Conservation (phyloP, 1,284 basidiomycete genomes). For the Cutaneotrichosporon dermatis region DNA sequence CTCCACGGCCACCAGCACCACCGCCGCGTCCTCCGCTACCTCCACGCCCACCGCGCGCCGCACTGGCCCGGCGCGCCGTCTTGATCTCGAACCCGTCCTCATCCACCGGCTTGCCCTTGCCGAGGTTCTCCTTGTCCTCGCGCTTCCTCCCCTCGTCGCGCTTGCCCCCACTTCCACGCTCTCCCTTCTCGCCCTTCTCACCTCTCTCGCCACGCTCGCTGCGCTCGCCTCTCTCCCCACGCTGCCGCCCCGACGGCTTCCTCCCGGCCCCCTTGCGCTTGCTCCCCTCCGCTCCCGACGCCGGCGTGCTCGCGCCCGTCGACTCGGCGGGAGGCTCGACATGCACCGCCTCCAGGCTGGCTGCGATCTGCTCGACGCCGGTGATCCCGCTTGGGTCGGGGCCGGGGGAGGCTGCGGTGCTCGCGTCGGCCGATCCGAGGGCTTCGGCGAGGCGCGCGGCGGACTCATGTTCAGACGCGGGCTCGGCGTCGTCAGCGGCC, state of each 20-base stretch:
- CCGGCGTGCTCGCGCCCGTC: no score
- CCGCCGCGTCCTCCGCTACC: slow-evolving; percentile 5
- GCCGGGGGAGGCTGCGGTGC: no score
- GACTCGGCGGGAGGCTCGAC: no score
- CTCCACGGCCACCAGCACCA: neutral
- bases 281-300: no score
- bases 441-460: slow-evolving; percentile 3
- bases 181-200: neutral
- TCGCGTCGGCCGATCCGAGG: neutral
- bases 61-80: slow-evolving; percentile 15
- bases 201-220: no score
- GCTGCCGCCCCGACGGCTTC: no score
- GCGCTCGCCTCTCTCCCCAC: no score
- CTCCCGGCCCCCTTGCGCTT: no score
- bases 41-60: slow-evolving; percentile 15
- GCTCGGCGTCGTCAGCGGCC: slow-evolving; percentile 26
- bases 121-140: neutral
- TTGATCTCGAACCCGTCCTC: slow-evolving; percentile 43
- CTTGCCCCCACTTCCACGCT: neutral
- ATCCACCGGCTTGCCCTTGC: slow-evolving; percentile 23
- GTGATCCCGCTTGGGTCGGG: neutral
- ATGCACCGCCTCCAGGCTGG: neutral
- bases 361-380: neutral
- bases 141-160: neutral
- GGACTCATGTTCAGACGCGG: slow-evolving; percentile 14